Evolutionary conservation across 2,329 filamentous ascomycete genomes (phyloP), one percentile per base, ranked within the genome.

Genomic region (Neonectria faginata): DNA sequence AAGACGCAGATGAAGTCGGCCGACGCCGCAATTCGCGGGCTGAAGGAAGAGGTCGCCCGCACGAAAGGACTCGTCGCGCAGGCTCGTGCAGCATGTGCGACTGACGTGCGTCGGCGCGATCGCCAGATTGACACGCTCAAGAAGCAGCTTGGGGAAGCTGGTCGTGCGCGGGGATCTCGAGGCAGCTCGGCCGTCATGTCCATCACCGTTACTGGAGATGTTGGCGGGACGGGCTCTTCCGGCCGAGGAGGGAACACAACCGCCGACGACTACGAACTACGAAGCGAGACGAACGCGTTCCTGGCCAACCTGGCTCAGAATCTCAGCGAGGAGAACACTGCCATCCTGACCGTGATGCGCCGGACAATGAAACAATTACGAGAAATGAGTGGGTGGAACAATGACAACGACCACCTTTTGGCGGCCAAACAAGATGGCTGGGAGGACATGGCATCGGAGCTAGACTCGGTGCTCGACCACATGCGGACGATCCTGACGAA

Each of bases 301-400:
- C 82, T 99, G 62, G 96, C 94, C 0, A 90, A 92, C 74, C 82
- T 97, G 63, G 94, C 93, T 31, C 91, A 92, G 76, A 89, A 88
- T 42, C 81, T 98, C 62, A 96, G 93, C 74, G 93, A 97, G 70
- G 96, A 99, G 78, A 99, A 99, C 73, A 94, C 97, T 75, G 86
- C 88, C 5, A 80, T 98, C 12, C 88, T 97, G 41, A 83, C 83
- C 1, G 83, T 97, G 31, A 85, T 97, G 55, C 84, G 89, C 57
- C 88, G 87, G 55, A 92, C 93, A 0, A 86, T 95, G 61, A 82
- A 87, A 2, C 92, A 89, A 0, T 80, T 98, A 63, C 89, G 89
- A 67, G 87, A 91, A 54, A 88, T 92, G 83, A 89, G 88, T 70
- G 89, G 89, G 0, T 87, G 85, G 74, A 71, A 83, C 29, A 76